Evolutionary conservation across 2,329 filamentous ascomycete genomes (phyloP).

Genomic region (Botrytis medusae): DNA sequence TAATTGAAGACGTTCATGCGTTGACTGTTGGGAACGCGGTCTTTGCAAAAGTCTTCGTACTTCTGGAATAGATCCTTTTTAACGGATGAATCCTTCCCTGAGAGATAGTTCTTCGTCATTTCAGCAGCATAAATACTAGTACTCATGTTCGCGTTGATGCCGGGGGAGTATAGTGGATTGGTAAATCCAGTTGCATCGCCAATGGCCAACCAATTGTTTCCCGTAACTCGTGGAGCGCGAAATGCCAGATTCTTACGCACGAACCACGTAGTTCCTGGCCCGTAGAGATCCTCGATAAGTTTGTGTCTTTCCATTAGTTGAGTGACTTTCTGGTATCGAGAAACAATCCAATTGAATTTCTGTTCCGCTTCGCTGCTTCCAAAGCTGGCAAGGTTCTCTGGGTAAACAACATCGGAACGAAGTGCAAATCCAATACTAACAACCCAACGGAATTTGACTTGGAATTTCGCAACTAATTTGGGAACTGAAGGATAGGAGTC

Average conservation of each 20-base stretch:
- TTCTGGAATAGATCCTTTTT: conserved; percentile 9
- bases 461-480: conserved; percentile 32
- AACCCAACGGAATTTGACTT: conserved; percentile 33
- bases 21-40: conserved; percentile 28
- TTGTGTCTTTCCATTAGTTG: conserved; percentile 32
- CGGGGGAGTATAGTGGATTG: conserved; percentile 37
- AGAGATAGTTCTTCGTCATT: conserved; percentile 25
- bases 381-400: conserved; percentile 30
- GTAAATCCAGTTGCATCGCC: conserved; percentile 38
- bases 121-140: conserved; percentile 25
- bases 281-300: conserved; percentile 32
- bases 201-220: conserved; percentile 35
- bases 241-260: conserved; percentile 31
- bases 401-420: conserved; percentile 29
- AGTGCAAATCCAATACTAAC: conserved; percentile 35
- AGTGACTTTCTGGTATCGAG: conserved; percentile 31
- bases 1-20: conserved; percentile 36
- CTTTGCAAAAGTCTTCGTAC: conserved; percentile 30
- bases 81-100: background rate
- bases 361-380: conserved; percentile 34
- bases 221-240: conserved; percentile 32
- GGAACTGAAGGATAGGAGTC: conserved; percentile 30
- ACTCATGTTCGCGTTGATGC: conserved; percentile 35
- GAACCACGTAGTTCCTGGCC: conserved; percentile 33
- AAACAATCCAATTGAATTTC: conserved; percentile 36